These are phyloP conservation scores for Ophiocordyceps australis DNA, from an alignment of 2,329 filamentous ascomycete genomes.

Conservation along the genomic window DNA sequence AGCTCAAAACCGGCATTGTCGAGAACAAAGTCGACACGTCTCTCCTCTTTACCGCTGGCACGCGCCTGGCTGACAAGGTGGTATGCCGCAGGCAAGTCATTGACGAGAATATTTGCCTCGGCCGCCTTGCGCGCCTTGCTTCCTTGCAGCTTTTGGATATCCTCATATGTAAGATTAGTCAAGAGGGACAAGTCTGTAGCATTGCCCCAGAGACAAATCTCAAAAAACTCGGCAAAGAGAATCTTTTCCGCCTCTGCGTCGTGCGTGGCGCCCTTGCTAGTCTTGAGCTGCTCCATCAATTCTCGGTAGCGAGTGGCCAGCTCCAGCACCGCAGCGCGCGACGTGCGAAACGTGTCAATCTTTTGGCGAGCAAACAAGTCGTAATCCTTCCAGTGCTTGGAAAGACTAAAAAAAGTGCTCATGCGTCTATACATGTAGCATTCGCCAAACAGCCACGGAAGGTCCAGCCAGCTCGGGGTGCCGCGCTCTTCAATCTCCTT, in stretches of 20 bases:
- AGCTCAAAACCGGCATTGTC: constrained; percentile 97
- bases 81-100: constrained; percentile 64
- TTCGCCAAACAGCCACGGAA: constrained; percentile 80
- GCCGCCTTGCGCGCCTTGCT: constrained; percentile 69
- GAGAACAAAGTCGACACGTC: constrained; percentile 81
- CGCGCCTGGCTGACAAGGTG: constrained; percentile 46
- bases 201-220: constrained; percentile 95
- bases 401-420: constrained; percentile 57
- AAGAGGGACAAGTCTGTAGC: constrained; percentile 86
- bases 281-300: constrained; percentile 47
- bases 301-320: constrained; percentile 64
- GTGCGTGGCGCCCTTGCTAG: constrained; percentile 28
- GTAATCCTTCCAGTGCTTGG: constrained; percentile 72
- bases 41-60: constrained; percentile 42
- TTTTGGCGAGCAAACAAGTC: constrained; percentile 85
- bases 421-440: constrained; percentile 88
- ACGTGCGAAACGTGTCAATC: constrained; percentile 80
- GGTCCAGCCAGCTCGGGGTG: constrained; percentile 62
- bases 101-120: constrained; percentile 82
- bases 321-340: constrained; percentile 69
- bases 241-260: constrained; percentile 55
- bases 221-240: constrained; percentile 82
- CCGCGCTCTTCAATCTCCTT: constrained; percentile 60
- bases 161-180: constrained; percentile 80
- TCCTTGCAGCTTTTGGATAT: constrained; percentile 92